phyloP scores from a whole-genome alignment of 2,329 filamentous ascomycete species.

The Diaporthe citri region DNA sequence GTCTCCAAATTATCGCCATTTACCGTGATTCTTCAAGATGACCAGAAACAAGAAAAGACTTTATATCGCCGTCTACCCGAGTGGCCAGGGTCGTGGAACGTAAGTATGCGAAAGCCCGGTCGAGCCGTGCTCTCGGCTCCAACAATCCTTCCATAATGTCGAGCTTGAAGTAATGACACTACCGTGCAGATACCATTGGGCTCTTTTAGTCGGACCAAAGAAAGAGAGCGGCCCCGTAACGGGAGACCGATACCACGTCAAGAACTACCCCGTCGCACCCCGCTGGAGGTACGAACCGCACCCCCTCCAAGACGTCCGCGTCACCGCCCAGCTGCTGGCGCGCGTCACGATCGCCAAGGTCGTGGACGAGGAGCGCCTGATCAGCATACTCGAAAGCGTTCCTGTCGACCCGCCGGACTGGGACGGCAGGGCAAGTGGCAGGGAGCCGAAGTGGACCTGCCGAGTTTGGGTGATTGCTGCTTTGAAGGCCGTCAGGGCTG shows the following conservation, averaged over 20 bases:
- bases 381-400: not conserved
- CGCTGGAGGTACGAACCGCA: not conserved
- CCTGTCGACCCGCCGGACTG: conserved; percentile 13
- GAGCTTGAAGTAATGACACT: not conserved
- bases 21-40: not conserved
- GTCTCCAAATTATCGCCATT: too few relatives aligned
- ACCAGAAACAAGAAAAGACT: conserved; percentile 22
- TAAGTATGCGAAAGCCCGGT: not conserved
- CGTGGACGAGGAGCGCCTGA: conserved; percentile 2
- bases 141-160: too few relatives aligned
- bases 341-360: conserved; percentile 3
- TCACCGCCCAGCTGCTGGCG: not conserved
- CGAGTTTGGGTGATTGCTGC: conserved; percentile 8
- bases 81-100: not conserved
- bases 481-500: not conserved
- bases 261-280: not conserved
- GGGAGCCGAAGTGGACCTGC: conserved; percentile 22
- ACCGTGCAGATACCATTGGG: conserved; percentile 2
- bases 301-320: not conserved
- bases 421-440: not conserved
- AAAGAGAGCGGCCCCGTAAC: not conserved
- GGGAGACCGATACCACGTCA: conserved; percentile 20
- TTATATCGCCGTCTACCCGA: conserved; percentile 13
- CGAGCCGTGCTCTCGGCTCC: too few relatives aligned
- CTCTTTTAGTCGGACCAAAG: conserved; percentile 3